Conservation (phyloP, 1,139 yeast species). For the Yamadazyma siamensis region DNA sequence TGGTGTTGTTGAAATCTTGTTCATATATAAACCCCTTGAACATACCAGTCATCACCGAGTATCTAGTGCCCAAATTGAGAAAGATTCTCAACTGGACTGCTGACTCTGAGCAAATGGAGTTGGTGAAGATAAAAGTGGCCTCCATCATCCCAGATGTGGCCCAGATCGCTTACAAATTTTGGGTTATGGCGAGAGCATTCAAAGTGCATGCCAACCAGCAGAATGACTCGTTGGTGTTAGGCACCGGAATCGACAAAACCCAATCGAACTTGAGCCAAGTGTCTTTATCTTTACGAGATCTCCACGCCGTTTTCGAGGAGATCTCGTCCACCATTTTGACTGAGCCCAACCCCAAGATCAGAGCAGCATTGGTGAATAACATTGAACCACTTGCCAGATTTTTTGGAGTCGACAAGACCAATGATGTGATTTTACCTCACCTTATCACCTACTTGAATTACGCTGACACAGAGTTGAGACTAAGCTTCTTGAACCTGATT, state of each 20-base stretch:
- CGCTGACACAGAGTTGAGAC: constrained; percentile 60
- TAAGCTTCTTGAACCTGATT: constrained; percentile 74
- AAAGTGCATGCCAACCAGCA: constrained; percentile 19
- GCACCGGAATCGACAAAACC: constrained; percentile 2
- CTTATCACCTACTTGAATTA: constrained; percentile 89
- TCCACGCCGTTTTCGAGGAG: constrained; percentile 53
- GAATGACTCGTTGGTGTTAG: constrained; percentile 8
- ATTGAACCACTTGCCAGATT: constrained; percentile 75
- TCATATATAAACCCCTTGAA: constrained; percentile 74
- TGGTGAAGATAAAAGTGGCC: constrained; percentile 69
- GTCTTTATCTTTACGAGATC: constrained; percentile 22
- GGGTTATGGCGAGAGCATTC: constrained; percentile 61
- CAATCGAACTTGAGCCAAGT: no score
- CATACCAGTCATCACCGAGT: constrained; percentile 73
- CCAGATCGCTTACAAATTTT: constrained; percentile 56
- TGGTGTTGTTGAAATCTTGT: constrained; percentile 63
- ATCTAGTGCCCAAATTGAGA: constrained; percentile 69
- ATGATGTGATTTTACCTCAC: constrained; percentile 86
- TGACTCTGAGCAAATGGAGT: constrained; percentile 15
- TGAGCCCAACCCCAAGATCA: constrained; percentile 63
- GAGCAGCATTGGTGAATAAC: constrained; percentile 63
- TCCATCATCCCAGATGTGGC: constrained; percentile 70
- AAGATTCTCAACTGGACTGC: constrained; percentile 29
- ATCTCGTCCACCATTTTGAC: constrained; percentile 66
- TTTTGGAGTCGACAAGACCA: constrained; percentile 84